Evolutionary conservation across 2,329 filamentous ascomycete genomes (phyloP).

Genomic region (Chalara sp.): DNA sequence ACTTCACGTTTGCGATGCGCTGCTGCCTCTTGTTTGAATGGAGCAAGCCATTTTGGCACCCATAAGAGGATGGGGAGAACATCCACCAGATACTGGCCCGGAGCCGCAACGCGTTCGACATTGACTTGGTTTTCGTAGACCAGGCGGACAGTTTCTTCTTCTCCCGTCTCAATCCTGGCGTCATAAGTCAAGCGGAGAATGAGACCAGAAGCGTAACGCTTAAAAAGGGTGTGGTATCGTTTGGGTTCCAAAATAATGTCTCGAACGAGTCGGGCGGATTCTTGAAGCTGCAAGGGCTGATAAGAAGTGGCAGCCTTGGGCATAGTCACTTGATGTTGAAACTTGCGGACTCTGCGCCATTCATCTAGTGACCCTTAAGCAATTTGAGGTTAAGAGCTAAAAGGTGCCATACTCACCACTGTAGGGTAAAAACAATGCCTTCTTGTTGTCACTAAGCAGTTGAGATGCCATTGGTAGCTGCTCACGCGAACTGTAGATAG

Average conservation of each 20-base stretch:
- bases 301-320: constrained; percentile 1
- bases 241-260: constrained; percentile 28
- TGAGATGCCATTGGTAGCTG: constrained; percentile 29
- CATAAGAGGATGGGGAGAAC: constrained; percentile 23
- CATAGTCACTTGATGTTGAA: constrained; percentile 18
- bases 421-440: constrained; percentile 27
- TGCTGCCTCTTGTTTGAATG: constrained; percentile 13
- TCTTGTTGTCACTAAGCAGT: constrained; percentile 24
- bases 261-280: constrained; percentile 24
- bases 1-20: constrained; percentile 13
- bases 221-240: constrained; percentile 32
- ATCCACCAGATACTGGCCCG: constrained; percentile 30
- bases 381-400: too few relatives aligned
- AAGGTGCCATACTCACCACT: constrained; percentile 7
- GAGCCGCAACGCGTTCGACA: constrained; percentile 29
- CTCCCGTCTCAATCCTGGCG: constrained; percentile 27
- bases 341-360: constrained; percentile 27
- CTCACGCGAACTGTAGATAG: constrained; percentile 31
- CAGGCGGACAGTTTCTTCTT: constrained; percentile 25
- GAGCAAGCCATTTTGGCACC: constrained; percentile 22
- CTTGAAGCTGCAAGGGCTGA: constrained; percentile 14
- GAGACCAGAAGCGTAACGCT: constrained; percentile 34
- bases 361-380: constrained; percentile 2
- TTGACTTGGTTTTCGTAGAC: constrained; percentile 29
- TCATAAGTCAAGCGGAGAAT: constrained; percentile 35